Base-by-base conservation (phyloP, 768 basidiomycete species). In the Russula compacta region DNA sequence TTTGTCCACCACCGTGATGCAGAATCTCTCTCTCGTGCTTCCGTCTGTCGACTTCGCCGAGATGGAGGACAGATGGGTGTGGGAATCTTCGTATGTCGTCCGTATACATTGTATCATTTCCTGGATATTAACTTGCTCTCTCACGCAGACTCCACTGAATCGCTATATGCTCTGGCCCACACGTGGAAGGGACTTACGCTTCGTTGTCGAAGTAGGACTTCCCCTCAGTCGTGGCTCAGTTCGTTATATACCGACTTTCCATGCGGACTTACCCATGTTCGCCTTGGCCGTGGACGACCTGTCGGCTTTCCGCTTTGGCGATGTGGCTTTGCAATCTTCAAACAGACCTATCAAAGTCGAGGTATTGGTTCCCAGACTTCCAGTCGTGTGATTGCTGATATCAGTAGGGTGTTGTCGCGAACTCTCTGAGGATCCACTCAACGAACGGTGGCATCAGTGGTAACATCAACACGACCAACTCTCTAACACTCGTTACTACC, bases 381-480 rank as follows among this genome's bases (percentile, higher is more conserved):
- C 24, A 5, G 21, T 6, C 40, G 47, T 19, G 12, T 12, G 47
- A 17, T 32, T n/a, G 35, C 15, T 58, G 35, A 11, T 40, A 7
- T 17, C 17, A 38, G 17, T 50, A 79, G 78, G 71, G 74, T 7
- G 46, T 77, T 15, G 65, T 69, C 15, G 67, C 71, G 4, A 56
- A 67, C 1, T 44, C 50, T 17, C 70, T 66, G 0, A 39, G 52
- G 2, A 19, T 76, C 35, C 60, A 35, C 3, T 69, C 78, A 32
- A 67, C 61, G 9, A 77, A 80, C 24, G 70, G 69, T 2, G 50
- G 64, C 0, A 77, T 80, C 60, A 24, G 17, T 2, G 79, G 79
- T 21, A 69, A 69, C n/a, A 76, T 76, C 65, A 76, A 71, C 59
- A 60, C 71, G 0, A 69, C 72, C 0, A 44, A 65, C 3, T 44